These are phyloP conservation scores for Cardamine chenopodiifolia DNA, from an alignment of 345 rosid genomes.

Conservation along the genomic window DNA sequence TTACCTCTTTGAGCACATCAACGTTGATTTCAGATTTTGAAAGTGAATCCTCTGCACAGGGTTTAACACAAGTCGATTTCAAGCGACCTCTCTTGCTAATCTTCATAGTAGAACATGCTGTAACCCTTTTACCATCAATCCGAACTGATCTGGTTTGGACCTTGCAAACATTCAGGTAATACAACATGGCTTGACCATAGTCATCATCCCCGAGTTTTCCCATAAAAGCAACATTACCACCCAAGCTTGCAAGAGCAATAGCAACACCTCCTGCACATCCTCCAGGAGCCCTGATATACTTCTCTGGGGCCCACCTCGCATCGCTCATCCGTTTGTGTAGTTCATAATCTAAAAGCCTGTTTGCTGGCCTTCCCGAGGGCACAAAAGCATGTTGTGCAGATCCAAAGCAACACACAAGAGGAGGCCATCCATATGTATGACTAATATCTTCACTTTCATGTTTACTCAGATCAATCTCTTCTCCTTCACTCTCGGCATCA, in stretches of 20 bases:
- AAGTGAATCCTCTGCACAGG: slow-evolving; percentile 88
- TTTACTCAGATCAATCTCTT: slow-evolving; percentile 61
- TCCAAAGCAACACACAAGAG: slow-evolving; percentile 96
- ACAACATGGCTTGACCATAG: slow-evolving; percentile 75
- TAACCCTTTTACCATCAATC: slow-evolving; percentile 60
- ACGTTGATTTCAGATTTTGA: slow-evolving; percentile 76
- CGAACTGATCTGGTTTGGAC: slow-evolving; percentile 80
- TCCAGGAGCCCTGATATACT: slow-evolving; percentile 76
- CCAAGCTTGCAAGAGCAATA: slow-evolving; percentile 75
- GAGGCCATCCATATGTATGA: slow-evolving; percentile 86
- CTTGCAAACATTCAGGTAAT: slow-evolving; percentile 64
- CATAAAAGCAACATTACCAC: slow-evolving; percentile 92
- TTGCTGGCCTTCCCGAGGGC: slow-evolving; percentile 83
- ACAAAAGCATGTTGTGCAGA: slow-evolving; percentile 86
- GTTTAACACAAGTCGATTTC: slow-evolving; percentile 60
- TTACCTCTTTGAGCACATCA: slow-evolving; percentile 91
- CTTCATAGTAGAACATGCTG: slow-evolving; percentile 75
- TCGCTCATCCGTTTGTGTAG: slow-evolving; percentile 67
- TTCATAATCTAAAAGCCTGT: slow-evolving; percentile 76
- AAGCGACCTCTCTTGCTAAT: slow-evolving; percentile 76
- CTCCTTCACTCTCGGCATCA: slow-evolving; percentile 58
- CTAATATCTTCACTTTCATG: slow-evolving; percentile 70
- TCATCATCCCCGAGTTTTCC: slow-evolving; percentile 90
- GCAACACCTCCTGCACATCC: slow-evolving; percentile 87
- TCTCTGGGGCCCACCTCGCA: slow-evolving; percentile 73